phyloP scores from a whole-genome alignment of 2,329 filamentous ascomycete genomes.

The Fusarium circinatum region DNA sequence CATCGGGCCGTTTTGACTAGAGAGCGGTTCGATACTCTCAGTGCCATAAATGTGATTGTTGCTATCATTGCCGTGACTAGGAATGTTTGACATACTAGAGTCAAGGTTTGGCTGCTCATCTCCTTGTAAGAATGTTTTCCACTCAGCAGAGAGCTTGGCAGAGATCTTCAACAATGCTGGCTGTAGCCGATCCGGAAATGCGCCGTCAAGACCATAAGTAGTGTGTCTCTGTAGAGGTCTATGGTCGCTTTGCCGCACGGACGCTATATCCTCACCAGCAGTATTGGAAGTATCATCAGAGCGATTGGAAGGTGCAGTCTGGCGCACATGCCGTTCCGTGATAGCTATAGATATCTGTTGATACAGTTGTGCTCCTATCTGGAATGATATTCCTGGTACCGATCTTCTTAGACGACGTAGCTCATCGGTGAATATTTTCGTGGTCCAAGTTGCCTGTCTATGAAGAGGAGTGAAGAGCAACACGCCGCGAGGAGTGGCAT shows the following conservation, averaged over 20 bases:
- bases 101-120: no score
- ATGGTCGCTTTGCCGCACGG: no score
- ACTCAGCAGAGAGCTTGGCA: not conserved
- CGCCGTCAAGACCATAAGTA: not conserved
- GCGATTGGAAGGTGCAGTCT: not conserved
- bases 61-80: no score
- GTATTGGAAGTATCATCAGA: not conserved
- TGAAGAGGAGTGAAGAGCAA: no score
- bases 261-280: not conserved
- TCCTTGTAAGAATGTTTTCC: no score
- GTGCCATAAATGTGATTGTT: no score
- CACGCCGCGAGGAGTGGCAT: no score
- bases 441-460: no score
- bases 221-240: not conserved
- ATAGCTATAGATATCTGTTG: not conserved
- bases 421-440: no score
- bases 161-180: not conserved
- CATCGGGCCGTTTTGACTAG: no score
- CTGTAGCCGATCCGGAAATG: not conserved
- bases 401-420: not conserved
- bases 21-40: no score
- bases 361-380: not conserved
- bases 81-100: accelerated
- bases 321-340: not conserved
- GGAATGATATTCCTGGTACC: not conserved